Base-by-base conservation (phyloP, 2,329 filamentous ascomycete species). In the Clonostachys rosea region DNA sequence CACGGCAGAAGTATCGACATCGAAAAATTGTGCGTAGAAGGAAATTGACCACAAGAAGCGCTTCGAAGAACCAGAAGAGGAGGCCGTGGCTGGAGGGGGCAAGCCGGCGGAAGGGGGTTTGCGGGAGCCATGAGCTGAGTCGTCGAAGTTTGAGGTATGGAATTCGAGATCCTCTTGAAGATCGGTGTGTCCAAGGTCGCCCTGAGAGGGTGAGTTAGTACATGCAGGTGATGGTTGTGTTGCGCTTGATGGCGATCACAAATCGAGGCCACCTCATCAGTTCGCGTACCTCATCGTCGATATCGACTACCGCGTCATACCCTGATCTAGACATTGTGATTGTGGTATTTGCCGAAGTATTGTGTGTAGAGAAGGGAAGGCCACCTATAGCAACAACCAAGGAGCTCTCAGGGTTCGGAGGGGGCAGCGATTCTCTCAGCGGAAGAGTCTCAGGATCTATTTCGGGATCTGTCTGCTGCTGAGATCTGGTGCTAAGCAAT, bases 131-230 rank as follows among this genome's bases (percentile, higher is more conserved):
- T 66, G 61, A 55, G 76, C 60, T 62, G 75, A 63, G 49, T 83
- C 83, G 59, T 84, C 81, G 68, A 95, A 95, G 74, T 88, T 82
- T 55, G 91, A 96, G 63, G 84, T 88, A 78, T 99, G 94, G 75
- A 99, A 99, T 79, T 97, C 94, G 66, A 99, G 91, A 71, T 97
- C 94, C 68, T 96, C 92, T 76, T 96, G 91, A 20, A 99, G 86
- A 68, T 99, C 94, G 48, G 94, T 99, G 71, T 96, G 91, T 60
- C 94, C 94, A 64, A 99, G 84, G 71, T 99, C 94, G 61, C 92
- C 92, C 91, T 97, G 65, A 33, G 30, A 44, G 40, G 52, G 56
- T 47, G 40, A 40, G 24, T 30, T 3, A 30, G 24, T 30, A 47
- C 45, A 24, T 45, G 17, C 34, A 46, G 54, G 17, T 42, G 6